Evolutionary conservation across 768 basidiomycete genomes (phyloP).

Genomic region (Auriscalpium microsporum): DNA sequence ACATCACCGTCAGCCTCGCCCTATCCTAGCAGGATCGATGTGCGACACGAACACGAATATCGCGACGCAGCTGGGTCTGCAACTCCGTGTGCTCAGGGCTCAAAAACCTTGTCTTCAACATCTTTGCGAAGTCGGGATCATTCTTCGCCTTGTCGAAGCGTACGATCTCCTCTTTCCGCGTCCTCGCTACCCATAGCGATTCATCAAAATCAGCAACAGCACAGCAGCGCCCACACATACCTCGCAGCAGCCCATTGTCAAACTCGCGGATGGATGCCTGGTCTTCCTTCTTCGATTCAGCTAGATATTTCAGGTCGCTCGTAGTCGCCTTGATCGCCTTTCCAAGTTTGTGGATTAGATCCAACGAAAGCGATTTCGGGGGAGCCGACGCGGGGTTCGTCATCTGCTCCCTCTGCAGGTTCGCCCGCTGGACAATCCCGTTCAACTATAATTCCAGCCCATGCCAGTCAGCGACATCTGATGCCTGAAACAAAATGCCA

Average conservation of each 20-base stretch:
- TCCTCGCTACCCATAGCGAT: conserved; percentile 45
- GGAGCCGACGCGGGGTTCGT: too few relatives aligned
- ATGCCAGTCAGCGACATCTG: neutral
- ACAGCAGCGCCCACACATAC: conserved; percentile 26
- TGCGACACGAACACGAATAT: conserved; percentile 49
- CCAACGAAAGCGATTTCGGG: conserved; percentile 1
- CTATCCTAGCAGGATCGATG: neutral
- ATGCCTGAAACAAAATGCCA: neutral
- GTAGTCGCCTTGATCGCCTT: conserved; percentile 37
- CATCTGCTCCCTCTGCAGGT: too few relatives aligned
- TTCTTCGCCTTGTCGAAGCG: conserved; percentile 71
- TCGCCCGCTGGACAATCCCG: too few relatives aligned
- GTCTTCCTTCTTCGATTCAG: conserved; percentile 33
- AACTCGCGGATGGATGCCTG: conserved; percentile 43
- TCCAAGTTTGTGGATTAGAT: conserved; percentile 45
- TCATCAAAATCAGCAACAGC: neutral
- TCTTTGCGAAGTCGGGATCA: conserved; percentile 63
- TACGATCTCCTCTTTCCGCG: conserved; percentile 73
- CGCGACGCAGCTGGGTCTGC: conserved; percentile 65
- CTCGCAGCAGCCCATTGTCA: conserved; percentile 60
- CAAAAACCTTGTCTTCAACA: conserved; percentile 30
- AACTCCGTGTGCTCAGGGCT: conserved; percentile 84
- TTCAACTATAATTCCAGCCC: neutral
- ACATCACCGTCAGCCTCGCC: neutral
- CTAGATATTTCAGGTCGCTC: conserved; percentile 43